Evolutionary conservation across 2,329 filamentous ascomycete species (phyloP), one percentile per base, ranked within the genome.

Genomic region (Penicillium concentricum): DNA sequence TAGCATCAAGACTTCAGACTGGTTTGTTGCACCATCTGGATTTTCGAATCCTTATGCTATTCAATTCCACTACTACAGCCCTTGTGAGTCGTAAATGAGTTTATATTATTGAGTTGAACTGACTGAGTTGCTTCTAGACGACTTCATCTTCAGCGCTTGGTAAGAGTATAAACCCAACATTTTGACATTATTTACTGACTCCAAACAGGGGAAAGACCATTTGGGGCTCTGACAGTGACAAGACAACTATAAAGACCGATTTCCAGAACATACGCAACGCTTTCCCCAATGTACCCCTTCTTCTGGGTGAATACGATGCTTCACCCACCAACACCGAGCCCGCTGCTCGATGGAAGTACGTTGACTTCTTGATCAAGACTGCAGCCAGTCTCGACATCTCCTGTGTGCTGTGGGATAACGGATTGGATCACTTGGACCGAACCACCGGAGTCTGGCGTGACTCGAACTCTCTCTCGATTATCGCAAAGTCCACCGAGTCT

Each of bases 61-160:
- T 30, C 83, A 86, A 65, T 85, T 83, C 65, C 84, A 87, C 64
- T 86, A 85, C 69, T 87, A 86, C 70, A 80, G 62, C 58, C 71
- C 46, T 71, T 79, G 69, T 71, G 53, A 66, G 64, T 57, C 5
- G 30, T n/a, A 4, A 6, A 9, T n/a, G 2, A 4, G 22, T 30
- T 4, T 26, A 12, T 30, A 39, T 2, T 0, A 8, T 35, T 12
- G 20, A 7, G 9, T n/a, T 30, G 5, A 41, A 16, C 54, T 65
- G 26, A 64, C 38, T 2, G 9, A 5, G 2, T 18, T 24, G 12
- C 5, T 9, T n/a, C 5, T 47, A 69, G 66, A 69, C 43, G 65
- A 69, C 38, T 69, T 69, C 15, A 69, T 69, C 26, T 69, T 69
- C 58, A 66, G 65, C 32, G 67, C 67, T 57, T 69, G 67, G 67